Conservation (phyloP, 2,329 filamentous ascomycete species). For the Elsinoe perseae region DNA sequence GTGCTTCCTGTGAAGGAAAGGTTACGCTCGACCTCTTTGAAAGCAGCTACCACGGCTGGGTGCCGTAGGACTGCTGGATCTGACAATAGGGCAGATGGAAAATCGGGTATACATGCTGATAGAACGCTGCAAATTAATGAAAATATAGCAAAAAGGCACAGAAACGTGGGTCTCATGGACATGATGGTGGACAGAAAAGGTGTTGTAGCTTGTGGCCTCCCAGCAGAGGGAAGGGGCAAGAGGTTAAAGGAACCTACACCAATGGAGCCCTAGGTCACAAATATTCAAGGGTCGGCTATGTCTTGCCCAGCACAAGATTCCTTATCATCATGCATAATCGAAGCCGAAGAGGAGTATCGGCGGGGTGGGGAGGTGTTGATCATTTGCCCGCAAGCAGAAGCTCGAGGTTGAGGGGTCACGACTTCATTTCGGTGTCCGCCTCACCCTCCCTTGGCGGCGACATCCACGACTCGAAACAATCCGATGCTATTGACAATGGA, state of each 20-base stretch:
- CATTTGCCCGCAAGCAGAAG: slow-evolving; percentile 6
- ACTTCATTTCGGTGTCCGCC: not conserved
- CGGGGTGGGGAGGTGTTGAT: not conserved
- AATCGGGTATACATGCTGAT: slow-evolving; percentile 1
- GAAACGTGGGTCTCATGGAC: not conserved
- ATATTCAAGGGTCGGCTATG: not conserved
- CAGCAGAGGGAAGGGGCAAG: not conserved
- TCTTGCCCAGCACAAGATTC: not conserved
- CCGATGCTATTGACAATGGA: not conserved
- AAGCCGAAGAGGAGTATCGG: not conserved
- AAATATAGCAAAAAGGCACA: not conserved
- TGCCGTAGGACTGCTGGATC: not conserved
- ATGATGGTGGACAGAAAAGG: not conserved
- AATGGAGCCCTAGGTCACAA: not conserved
- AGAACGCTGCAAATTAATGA: not conserved
- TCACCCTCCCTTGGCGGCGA: not conserved
- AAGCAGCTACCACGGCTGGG: not conserved
- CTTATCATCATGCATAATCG: not conserved
- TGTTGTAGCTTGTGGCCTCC: not conserved
- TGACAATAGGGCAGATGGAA: not conserved
- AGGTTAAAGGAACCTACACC: not conserved
- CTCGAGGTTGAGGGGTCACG: not conserved
- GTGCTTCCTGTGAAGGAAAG: slow-evolving; percentile 7
- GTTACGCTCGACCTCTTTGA: slow-evolving; percentile 7
- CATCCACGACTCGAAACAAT: not conserved